Base-by-base conservation (phyloP, 495 filamentous ascomycete species). In the Lichenothelia convexa region DNA sequence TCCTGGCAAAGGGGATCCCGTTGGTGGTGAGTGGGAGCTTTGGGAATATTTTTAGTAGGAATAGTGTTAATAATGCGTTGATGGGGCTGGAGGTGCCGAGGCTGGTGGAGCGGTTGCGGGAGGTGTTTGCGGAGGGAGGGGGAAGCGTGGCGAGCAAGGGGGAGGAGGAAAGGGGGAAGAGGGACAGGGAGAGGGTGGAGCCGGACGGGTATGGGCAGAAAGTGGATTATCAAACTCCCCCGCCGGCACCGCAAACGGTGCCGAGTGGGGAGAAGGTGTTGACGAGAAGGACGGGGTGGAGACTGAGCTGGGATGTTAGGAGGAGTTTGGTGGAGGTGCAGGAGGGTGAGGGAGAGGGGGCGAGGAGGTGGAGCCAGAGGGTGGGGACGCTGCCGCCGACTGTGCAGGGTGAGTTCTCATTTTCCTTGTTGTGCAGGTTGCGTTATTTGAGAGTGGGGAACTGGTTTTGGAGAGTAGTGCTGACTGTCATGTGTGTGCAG, bases 11-110 rank as follows among this genome's bases (percentile, higher is more conserved):
- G 55, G 51, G 78, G 43, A 91, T 95, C 36, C 78, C 73, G 0
- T 63, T 95, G 0, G 84, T 93, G 9, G 74, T 92, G 0, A 65
- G 80, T 0, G 84, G 82, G 8, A 84, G 76, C 56, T 89, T 93
- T 45, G 75, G 80, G 2, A 93, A 87, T 50, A 93, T 91, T 44
- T 93, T 93, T 52, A 64, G 62, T 41, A 61, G 86, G 5, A 93
- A 93, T 57, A 76, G 73, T 46, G 87, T 95, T 61, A 93, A 94
- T 56, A 95, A 93, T 42, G 85, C 79, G 0, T 59, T 95, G 9
- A 73, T 92, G 69, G 72, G 78, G 1, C 59, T 93, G 6, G 84
- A 93, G 52, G 65, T 89, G 1, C 85, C 87, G 0, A 61, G 64
- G 5, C 62, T 94, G 1, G 63, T 91, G 4, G 45, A 68, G 42